phyloP scores from a whole-genome alignment of 345 rosid species.

The Carallia pectinifolia region DNA sequence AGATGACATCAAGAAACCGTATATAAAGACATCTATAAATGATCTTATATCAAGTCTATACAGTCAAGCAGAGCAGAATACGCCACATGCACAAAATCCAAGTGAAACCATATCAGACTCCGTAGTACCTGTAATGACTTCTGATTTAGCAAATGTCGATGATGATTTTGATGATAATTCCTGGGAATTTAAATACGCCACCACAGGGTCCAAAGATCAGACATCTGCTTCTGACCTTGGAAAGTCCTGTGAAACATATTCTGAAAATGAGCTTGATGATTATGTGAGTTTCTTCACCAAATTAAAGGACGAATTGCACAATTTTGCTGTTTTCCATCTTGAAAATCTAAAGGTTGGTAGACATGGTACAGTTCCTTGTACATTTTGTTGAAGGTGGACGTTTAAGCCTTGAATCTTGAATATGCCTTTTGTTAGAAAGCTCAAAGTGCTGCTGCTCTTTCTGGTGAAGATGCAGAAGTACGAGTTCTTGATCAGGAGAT shows the following conservation, averaged over 20 bases:
- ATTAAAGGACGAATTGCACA: slow-evolving; percentile 58
- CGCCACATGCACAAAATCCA: slow-evolving; percentile 32
- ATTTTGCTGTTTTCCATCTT: slow-evolving; percentile 47
- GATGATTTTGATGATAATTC: slow-evolving; percentile 60
- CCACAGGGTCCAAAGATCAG: slow-evolving; percentile 33
- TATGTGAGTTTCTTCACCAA: slow-evolving; percentile 51
- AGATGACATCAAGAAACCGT: slow-evolving; percentile 31
- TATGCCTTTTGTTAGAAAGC: slow-evolving; percentile 49
- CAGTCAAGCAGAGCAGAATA: slow-evolving; percentile 50
- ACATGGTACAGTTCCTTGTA: slow-evolving; percentile 6
- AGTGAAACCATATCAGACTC: slow-evolving; percentile 35
- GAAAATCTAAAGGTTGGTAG: slow-evolving; percentile 60
- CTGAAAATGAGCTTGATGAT: slow-evolving; percentile 31
- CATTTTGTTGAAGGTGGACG: slow-evolving; percentile 5
- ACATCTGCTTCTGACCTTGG: slow-evolving; percentile 18
- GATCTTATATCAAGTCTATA: slow-evolving; percentile 84
- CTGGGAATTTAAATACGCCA: slow-evolving; percentile 71
- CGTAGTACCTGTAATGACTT: slow-evolving; percentile 19
- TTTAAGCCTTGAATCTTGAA: slow-evolving; percentile 27
- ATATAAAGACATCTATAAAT: slow-evolving; percentile 42
- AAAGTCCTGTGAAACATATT: slow-evolving; percentile 29
- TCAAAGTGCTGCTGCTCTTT: slow-evolving; percentile 35
- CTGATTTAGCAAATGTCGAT: slow-evolving; percentile 29
- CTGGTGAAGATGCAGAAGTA: slow-evolving; percentile 35
- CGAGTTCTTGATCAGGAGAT: slow-evolving; percentile 54